phyloP scores from a whole-genome alignment of 352 stramenopile species.

The Pythium dissotocum region DNA sequence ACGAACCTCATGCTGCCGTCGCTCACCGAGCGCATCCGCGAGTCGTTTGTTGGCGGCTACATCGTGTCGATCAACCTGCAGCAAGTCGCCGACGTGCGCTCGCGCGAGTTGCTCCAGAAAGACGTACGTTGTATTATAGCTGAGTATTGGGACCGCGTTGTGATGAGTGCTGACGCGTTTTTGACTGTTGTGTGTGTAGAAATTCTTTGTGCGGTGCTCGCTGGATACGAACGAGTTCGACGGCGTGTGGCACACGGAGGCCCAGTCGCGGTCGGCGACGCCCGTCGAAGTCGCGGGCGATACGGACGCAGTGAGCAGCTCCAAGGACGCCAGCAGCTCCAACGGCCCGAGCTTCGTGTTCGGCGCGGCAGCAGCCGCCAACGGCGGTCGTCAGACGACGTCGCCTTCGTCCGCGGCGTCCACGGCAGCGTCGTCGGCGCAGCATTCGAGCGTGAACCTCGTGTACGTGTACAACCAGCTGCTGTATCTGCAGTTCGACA shows the following conservation, averaged over 20 bases:
- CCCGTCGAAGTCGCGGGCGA: slow-evolving; percentile 39
- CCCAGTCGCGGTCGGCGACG: slow-evolving; percentile 55
- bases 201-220: slow-evolving; percentile 84
- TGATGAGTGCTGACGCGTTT: no score
- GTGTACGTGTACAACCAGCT: slow-evolving; percentile 82
- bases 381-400: slow-evolving; percentile 5
- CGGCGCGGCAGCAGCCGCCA: slow-evolving; percentile 5
- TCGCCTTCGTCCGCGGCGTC: slow-evolving; percentile 19
- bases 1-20: slow-evolving; percentile 84
- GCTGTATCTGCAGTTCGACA: slow-evolving; percentile 83
- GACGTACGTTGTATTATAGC: slow-evolving; percentile 18
- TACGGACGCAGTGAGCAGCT: slow-evolving; percentile 7
- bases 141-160: no score
- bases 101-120: slow-evolving; percentile 48
- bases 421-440: slow-evolving; percentile 3
- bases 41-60: slow-evolving; percentile 83
- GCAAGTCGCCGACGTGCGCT: slow-evolving; percentile 63
- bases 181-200: slow-evolving; percentile 25
- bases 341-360: slow-evolving; percentile 24
- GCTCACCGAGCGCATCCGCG: slow-evolving; percentile 77
- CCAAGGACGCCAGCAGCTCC: slow-evolving; percentile 7
- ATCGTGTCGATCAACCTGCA: slow-evolving; percentile 72
- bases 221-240: slow-evolving; percentile 86
- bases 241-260: slow-evolving; percentile 82
- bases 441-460: slow-evolving; percentile 17